Conservation (phyloP, 768 basidiomycete genomes). For the Mycena epipterygia region DNA sequence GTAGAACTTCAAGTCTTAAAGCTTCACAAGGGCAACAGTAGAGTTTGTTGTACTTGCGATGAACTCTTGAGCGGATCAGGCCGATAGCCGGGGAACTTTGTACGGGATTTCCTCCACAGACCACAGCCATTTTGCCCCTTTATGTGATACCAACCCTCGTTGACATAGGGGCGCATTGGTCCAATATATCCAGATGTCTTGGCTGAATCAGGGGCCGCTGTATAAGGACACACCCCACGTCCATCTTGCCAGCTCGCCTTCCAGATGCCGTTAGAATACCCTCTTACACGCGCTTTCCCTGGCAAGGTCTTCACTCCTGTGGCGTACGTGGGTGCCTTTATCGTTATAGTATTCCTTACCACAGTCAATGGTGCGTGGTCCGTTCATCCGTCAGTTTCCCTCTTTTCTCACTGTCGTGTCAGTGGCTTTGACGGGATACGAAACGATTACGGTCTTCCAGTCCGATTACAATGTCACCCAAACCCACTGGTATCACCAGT, state of each 20-base stretch:
- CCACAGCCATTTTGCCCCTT: too few relatives aligned
- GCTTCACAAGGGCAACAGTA: too few relatives aligned
- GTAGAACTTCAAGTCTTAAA: too few relatives aligned
- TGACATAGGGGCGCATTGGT: too few relatives aligned
- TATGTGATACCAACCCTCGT: too few relatives aligned
- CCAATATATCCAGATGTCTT: too few relatives aligned
- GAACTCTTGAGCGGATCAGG: too few relatives aligned
- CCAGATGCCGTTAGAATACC: slow-evolving; percentile 15
- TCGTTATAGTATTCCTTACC: slow-evolving; percentile 36
- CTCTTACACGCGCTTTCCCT: slow-evolving; percentile 20
- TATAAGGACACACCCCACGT: background rate
- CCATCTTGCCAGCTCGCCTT: background rate
- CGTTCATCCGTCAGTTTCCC: background rate
- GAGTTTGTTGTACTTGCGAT: too few relatives aligned
- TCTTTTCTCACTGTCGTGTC: background rate
- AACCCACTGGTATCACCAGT: slow-evolving; percentile 38
- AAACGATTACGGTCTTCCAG: slow-evolving; percentile 40
- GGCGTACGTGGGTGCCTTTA: slow-evolving; percentile 18
- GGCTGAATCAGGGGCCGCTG: background rate
- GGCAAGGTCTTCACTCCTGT: slow-evolving; percentile 1
- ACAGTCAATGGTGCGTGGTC: slow-evolving; percentile 35
- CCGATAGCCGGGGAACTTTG: too few relatives aligned
- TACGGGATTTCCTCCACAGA: too few relatives aligned
- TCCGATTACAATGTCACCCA: slow-evolving; percentile 43
- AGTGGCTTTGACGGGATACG: slow-evolving; percentile 45